A percentile compares a stretch with the other conserved stretches of the same genome.
Conservation (phyloP, 768 basidiomycete species). For the Sistotremastrum niveocremeum region DNA sequence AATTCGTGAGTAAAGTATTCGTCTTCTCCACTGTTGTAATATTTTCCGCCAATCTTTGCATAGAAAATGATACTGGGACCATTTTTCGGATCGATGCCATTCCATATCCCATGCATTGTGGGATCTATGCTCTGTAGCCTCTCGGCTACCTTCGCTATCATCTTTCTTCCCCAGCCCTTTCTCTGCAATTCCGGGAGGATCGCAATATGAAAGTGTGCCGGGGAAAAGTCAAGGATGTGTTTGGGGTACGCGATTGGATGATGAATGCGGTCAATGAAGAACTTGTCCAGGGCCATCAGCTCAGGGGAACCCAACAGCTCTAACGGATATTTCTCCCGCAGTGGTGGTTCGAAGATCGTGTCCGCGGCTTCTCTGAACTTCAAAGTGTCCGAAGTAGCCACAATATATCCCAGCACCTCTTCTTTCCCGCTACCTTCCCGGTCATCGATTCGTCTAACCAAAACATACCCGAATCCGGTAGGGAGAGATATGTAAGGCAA, state of each 20-base stretch:
- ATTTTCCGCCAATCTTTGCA: conserved; percentile 29
- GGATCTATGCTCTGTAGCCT: conserved; percentile 34
- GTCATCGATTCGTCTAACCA: conserved; percentile 21
- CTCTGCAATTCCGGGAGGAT: conserved; percentile 53
- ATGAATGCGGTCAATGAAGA: conserved; percentile 23
- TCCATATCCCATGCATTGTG: conserved; percentile 42
- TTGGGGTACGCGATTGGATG: conserved; percentile 26
- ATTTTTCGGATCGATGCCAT: conserved; percentile 57
- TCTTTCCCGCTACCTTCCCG: conserved; percentile 11
- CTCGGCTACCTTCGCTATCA: conserved; percentile 41
- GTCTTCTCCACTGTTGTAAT: too few relatives aligned
- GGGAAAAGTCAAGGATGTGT: conserved; percentile 52
- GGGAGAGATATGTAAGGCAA: conserved; percentile 61
- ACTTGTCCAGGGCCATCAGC: background rate
- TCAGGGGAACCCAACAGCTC: too few relatives aligned
- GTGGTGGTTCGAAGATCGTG: conserved; percentile 51
- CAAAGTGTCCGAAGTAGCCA: conserved; percentile 56
- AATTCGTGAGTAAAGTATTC: too few relatives aligned
- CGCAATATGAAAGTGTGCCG: conserved; percentile 67
- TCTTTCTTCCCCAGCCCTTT: conserved; percentile 52
- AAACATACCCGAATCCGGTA: conserved; percentile 47
- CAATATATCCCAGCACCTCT: conserved; percentile 53
- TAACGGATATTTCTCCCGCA: conserved; percentile 41
- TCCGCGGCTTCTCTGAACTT: conserved; percentile 42
- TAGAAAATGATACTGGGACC: conserved; percentile 48